Evolutionary conservation across 2,329 filamentous ascomycete genomes (phyloP).

Genomic region (Epichloe uncinata): DNA sequence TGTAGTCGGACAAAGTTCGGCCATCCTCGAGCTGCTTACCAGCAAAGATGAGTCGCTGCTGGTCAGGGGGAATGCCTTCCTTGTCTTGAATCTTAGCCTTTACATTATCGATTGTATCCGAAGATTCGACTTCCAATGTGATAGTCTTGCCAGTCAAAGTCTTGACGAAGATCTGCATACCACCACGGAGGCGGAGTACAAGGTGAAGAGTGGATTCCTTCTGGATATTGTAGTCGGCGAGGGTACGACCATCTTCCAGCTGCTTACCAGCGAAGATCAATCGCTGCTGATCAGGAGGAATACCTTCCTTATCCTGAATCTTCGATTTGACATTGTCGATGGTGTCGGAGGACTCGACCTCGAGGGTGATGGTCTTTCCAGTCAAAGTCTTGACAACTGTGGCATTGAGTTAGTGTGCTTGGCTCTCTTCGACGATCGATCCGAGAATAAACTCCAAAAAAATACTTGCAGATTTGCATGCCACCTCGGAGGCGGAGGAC

Average conservation of each 20-base stretch:
- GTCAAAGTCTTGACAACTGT: conserved; percentile 68
- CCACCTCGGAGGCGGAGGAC: conserved; percentile 58
- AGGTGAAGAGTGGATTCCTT: conserved; percentile 81
- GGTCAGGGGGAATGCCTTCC: conserved; percentile 92
- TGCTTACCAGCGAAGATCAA: conserved; percentile 95
- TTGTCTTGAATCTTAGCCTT: conserved; percentile 90
- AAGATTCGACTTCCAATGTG: conserved; percentile 78
- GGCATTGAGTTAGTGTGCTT: background rate
- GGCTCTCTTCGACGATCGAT: background rate
- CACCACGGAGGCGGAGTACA: conserved; percentile 77
- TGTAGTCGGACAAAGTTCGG: conserved; percentile 85
- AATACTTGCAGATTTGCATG: conserved; percentile 50
- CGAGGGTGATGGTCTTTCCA: conserved; percentile 87
- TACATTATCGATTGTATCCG: conserved; percentile 87
- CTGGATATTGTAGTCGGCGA: conserved; percentile 91
- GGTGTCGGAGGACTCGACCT: conserved; percentile 79
- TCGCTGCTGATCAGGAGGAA: conserved; percentile 89
- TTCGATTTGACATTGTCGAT: conserved; percentile 96
- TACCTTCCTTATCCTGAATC: conserved; percentile 97
- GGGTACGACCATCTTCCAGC: conserved; percentile 81
- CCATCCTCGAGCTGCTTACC: conserved; percentile 92
- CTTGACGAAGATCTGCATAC: conserved; percentile 85
- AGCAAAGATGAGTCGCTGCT: conserved; percentile 86
- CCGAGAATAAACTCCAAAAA: no score
- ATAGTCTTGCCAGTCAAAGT: conserved; percentile 89